Conservation (phyloP, 2,329 filamentous ascomycete species). For the Pseudofabraea citricarpa region DNA sequence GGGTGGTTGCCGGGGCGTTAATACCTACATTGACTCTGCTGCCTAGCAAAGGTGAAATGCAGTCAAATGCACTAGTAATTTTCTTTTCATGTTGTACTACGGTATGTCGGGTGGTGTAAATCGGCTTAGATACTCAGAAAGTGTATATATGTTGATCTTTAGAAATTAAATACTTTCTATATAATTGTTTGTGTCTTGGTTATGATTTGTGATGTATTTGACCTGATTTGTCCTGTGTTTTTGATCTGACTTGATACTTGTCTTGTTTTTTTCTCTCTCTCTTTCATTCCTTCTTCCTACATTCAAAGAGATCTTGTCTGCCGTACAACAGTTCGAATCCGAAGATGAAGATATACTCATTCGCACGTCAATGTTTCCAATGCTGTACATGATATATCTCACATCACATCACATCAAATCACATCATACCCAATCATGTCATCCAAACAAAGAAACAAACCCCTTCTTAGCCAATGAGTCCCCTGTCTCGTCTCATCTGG, state of each 20-base stretch:
- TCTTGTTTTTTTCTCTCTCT: background rate
- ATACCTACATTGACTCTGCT: background rate
- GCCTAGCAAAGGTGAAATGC: background rate
- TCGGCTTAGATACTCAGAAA: constrained; percentile 2
- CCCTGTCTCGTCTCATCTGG: too few species aligned
- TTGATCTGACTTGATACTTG: background rate
- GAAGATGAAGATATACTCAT: too few species aligned
- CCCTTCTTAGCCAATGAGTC: too few species aligned
- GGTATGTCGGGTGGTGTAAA: background rate
- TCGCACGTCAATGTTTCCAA: too few species aligned
- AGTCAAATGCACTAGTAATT: background rate
- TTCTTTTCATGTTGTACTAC: background rate
- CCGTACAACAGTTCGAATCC: too few species aligned
- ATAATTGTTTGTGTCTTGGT: background rate
- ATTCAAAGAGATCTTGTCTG: too few species aligned
- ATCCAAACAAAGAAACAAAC: too few species aligned
- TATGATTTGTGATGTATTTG: background rate
- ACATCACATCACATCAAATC: too few species aligned
- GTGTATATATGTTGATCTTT: constrained; percentile 3
- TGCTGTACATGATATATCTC: too few species aligned
- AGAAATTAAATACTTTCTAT: constrained; percentile 2
- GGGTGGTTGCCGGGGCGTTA: background rate
- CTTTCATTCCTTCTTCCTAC: too few species aligned
- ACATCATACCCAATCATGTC: too few species aligned
- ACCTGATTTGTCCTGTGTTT: background rate